A percentile compares a stretch with the other conserved stretches of the same genome.
Conservation (phyloP, 2,329 filamentous ascomycete genomes). For the Tolypocladium amazonense region DNA sequence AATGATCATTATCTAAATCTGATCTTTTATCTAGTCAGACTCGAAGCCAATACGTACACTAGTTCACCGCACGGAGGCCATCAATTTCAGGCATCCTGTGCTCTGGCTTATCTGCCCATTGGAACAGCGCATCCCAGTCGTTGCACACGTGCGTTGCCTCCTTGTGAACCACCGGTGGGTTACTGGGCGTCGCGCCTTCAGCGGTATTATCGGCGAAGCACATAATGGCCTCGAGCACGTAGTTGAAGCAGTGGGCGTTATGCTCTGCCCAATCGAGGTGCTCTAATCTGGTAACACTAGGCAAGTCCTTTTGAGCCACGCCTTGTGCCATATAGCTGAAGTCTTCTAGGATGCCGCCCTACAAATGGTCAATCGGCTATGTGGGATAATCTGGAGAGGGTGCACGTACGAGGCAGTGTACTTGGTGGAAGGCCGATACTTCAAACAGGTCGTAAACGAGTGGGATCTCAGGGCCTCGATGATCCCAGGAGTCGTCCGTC, state of each 20-base stretch:
- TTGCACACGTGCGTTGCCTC: background rate
- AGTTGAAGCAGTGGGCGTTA: background rate
- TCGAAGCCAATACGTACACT: background rate
- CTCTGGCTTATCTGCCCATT: background rate
- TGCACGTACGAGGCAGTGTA: background rate
- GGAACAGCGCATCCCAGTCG: background rate
- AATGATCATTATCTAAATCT: background rate
- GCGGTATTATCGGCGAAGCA: background rate
- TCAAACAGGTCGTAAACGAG: background rate
- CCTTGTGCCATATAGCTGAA: background rate
- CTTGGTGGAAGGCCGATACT: background rate
- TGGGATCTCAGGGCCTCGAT: background rate
- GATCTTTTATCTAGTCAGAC: background rate
- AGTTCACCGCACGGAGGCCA: background rate
- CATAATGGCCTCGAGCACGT: background rate
- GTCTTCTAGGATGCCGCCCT: background rate
- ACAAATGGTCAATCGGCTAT: background rate
- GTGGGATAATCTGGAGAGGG: background rate
- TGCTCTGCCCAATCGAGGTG: background rate
- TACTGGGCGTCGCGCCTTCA: background rate
- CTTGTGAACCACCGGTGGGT: background rate
- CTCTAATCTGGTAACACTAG: background rate
- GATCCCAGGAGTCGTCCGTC: background rate
- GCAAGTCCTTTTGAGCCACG: background rate
- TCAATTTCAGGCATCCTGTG: background rate